Base-by-base conservation (phyloP, 2,329 filamentous ascomycete genomes). In the Fusarium udum region DNA sequence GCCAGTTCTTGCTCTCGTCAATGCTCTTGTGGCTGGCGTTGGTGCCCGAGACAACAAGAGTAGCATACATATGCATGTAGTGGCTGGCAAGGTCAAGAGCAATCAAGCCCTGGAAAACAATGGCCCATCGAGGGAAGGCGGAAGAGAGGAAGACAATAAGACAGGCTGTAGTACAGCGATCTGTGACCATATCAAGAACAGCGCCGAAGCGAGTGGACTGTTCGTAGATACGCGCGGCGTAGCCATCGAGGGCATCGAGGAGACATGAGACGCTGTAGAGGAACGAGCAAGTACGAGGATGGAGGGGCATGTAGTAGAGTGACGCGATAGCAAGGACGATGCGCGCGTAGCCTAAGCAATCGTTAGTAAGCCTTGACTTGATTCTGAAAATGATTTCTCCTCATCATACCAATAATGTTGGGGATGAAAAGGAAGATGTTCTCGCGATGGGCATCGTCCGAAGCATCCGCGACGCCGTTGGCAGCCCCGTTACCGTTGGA, bases 51-150 rank as follows among this genome's bases (percentile, higher is more conserved):
- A 97, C 96, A 74, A 92, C 92, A 79, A 98, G 86, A 2, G 95
- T 97, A 18, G 95, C 94, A 81, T 97, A 98, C 96, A 99, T 99
- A 85, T 99, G 96, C 87, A 98, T 95, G 82, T 98, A 99, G 84
- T 99, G 96, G 82, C 95, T 97, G 34, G 96, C 93, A 74, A 99
- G 88, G 83, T 99, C 96, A 78, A 99, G 85, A 62, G 92, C 93
- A 82, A 99, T 97, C 79, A 99, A 85, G 49, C 92, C 90, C 86
- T 99, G 96, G 88, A 99, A 99, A 67, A 98, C 80, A 76, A 98
- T 95, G 74, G 94, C 92, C 92, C 94, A 98, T 64, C 95, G 90
- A 9, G 96, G 96, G 85, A 97, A 99, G 26, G 96, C 96, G 20
- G 94, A 97, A 45, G 94, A 94, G 71, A 99, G 85, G 86, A 98